A percentile compares a stretch with the other conserved stretches of the same genome.
phyloP scores from a whole-genome alignment of 306 rosid species.

The Citrullus mucosospermus region DNA sequence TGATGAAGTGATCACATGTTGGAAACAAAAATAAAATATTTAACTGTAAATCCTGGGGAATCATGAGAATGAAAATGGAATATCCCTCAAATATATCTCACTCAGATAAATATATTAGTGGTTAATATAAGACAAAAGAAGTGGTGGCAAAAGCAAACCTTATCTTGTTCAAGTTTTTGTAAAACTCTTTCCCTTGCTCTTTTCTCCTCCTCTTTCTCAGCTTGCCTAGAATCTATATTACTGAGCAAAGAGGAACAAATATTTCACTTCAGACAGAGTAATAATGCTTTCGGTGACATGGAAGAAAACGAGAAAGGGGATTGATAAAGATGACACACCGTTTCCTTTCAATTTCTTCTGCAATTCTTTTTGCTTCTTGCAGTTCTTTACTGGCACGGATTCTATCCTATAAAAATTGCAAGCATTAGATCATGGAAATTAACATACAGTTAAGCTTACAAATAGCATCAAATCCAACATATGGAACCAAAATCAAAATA shows the following conservation, averaged over 20 bases:
- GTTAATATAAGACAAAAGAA: neutral
- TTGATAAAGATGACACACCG: constrained; percentile 23
- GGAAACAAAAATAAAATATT: neutral
- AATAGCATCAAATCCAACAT: neutral
- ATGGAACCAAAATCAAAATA: neutral
- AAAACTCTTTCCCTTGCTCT: constrained; percentile 49
- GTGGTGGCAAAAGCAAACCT: constrained; percentile 31
- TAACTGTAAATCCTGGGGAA: neutral
- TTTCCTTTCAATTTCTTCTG: constrained; percentile 59
- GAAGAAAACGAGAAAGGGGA: neutral
- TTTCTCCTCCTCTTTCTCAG: constrained; percentile 66
- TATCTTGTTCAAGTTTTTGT: constrained; percentile 62
- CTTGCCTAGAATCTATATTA: constrained; percentile 25
- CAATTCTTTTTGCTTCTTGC: constrained; percentile 34
- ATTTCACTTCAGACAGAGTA: neutral
- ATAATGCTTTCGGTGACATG: neutral
- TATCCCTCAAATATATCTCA: neutral
- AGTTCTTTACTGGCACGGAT: constrained; percentile 51
- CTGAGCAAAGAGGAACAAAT: constrained; percentile 21
- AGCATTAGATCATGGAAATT: neutral
- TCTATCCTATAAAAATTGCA: constrained; percentile 43
- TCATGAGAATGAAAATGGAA: neutral
- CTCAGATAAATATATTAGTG: neutral
- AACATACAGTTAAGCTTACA: neutral
- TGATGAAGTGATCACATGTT: neutral